Percentiles rank a stretch among this genome's conserved stretches.
Conservation (phyloP, 2,329 filamentous ascomycete genomes). For the Xylariaceae sp. region DNA sequence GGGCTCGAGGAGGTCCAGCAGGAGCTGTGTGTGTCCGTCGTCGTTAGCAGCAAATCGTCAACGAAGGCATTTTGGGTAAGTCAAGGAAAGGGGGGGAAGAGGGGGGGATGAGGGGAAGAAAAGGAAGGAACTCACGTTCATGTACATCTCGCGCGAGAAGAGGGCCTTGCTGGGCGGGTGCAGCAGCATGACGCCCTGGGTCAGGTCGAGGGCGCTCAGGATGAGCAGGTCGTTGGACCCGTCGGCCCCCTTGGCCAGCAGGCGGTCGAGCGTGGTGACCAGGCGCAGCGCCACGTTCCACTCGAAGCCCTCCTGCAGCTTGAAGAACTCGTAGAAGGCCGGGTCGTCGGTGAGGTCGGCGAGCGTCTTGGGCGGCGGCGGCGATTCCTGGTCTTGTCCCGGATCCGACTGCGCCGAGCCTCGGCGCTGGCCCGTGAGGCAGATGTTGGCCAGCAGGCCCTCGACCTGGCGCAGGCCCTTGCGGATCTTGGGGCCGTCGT, state of each 20-base stretch:
- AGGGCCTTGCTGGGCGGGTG: constrained; percentile 84
- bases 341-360: constrained; percentile 69
- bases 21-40: too few relatives aligned
- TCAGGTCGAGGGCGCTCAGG: constrained; percentile 76
- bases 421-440: constrained; percentile 49
- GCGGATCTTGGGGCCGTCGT: constrained; percentile 80
- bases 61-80: constrained; percentile 6
- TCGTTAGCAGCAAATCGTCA: too few relatives aligned
- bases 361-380: constrained; percentile 52
- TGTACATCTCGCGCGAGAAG: constrained; percentile 83
- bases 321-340: constrained; percentile 92
- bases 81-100: too few relatives aligned
- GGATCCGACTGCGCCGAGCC: constrained; percentile 21
- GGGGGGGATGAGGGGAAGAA: background rate
- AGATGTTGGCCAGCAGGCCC: constrained; percentile 88
- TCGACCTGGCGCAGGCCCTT: constrained; percentile 94
- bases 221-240: constrained; percentile 85
- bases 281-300: constrained; percentile 91
- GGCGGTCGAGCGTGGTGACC: constrained; percentile 75
- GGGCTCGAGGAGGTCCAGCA: constrained; percentile 89
- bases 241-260: constrained; percentile 75
- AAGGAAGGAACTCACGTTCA: constrained; percentile 59
- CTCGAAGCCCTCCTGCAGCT: constrained; percentile 92
- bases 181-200: constrained; percentile 80
- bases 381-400: constrained; percentile 21